A percentile compares a stretch with the other conserved stretches of the same genome.
phyloP scores from a whole-genome alignment of 805 yeast genomes.

The Schwanniomyces sp. region DNA sequence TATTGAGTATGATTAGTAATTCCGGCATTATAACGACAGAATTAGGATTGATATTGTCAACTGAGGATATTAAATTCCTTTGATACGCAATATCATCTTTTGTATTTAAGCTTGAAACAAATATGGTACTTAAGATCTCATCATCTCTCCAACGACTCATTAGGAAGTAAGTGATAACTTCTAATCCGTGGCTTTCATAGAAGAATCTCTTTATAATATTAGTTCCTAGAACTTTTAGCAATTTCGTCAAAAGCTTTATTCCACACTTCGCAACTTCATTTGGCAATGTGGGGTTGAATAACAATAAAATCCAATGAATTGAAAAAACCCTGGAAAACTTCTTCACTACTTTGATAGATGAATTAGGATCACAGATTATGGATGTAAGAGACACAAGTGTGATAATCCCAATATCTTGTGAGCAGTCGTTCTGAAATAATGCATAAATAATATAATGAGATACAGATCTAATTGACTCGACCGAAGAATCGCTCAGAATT shows the following conservation, averaged over 20 bases:
- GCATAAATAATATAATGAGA: conserved; percentile 47
- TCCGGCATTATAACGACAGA: conserved; percentile 42
- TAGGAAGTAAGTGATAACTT: conserved; percentile 45
- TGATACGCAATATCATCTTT: conserved; percentile 1
- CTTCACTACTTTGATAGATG: conserved; percentile 38
- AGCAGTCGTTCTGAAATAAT: conserved; percentile 43
- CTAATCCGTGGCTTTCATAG: conserved; percentile 49
- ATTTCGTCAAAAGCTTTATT: conserved; percentile 47
- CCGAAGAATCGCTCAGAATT: conserved; percentile 44
- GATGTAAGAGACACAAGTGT: conserved; percentile 31
- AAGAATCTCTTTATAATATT: conserved; percentile 50
- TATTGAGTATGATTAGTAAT: conserved; percentile 37
- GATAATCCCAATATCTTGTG: conserved; percentile 35
- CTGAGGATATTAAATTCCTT: conserved; percentile 1
- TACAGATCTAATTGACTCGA: conserved; percentile 54
- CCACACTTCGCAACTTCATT: conserved; percentile 39
- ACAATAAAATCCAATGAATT: conserved; percentile 62
- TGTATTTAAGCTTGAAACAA: conserved; percentile 35
- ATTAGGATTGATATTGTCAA: conserved; percentile 9
- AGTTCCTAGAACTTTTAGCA: conserved; percentile 47
- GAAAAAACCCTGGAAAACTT: conserved; percentile 55
- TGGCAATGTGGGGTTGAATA: conserved; percentile 39
- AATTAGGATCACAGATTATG: conserved; percentile 40
- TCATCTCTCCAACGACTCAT: conserved; percentile 50
- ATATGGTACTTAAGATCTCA: conserved; percentile 39